A percentile compares a stretch with the other conserved stretches of the same genome.
phyloP scores from a whole-genome alignment of 345 rosid genomes.

The Moringa oleifera region DNA sequence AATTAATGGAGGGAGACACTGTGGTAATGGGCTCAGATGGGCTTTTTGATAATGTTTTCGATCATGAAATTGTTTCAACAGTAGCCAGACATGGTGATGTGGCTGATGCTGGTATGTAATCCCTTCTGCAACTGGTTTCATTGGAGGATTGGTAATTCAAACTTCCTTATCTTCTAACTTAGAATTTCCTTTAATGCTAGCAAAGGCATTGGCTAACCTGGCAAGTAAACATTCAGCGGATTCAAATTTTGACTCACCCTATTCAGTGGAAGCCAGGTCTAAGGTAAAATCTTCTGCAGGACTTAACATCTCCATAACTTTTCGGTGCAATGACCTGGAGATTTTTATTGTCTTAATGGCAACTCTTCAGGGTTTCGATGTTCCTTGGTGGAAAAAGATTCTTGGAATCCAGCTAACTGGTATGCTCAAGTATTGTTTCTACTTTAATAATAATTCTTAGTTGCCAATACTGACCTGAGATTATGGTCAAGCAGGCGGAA shows the following conservation, averaged over 20 bases:
- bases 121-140: neutral
- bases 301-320: no score
- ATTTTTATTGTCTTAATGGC: neutral
- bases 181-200: slow-evolving; percentile 36
- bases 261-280: slow-evolving; percentile 70
- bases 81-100: slow-evolving; percentile 36
- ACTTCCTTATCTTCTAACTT: slow-evolving; percentile 11
- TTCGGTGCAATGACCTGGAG: neutral
- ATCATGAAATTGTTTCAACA: slow-evolving; percentile 62
- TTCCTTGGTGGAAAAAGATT: slow-evolving; percentile 80
- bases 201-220: slow-evolving; percentile 74
- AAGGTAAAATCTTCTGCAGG: slow-evolving; percentile 34
- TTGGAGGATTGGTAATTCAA: slow-evolving; percentile 2
- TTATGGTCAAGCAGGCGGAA: slow-evolving; percentile 58
- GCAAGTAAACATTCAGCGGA: slow-evolving; percentile 64
- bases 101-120: slow-evolving; percentile 53
- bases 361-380: slow-evolving; percentile 57
- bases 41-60: slow-evolving; percentile 80
- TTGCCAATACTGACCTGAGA: slow-evolving; percentile 7
- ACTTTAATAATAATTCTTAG: neutral
- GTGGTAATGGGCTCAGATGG: slow-evolving; percentile 91
- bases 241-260: slow-evolving; percentile 73
- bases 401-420: slow-evolving; percentile 67
- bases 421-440: neutral
- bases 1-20: slow-evolving; percentile 55